A percentile compares a stretch with the other conserved stretches of the same genome.
Evolutionary conservation across 371 early-diverging fungal species (phyloP).

Genomic region (Syncephalastrum sp.): DNA sequence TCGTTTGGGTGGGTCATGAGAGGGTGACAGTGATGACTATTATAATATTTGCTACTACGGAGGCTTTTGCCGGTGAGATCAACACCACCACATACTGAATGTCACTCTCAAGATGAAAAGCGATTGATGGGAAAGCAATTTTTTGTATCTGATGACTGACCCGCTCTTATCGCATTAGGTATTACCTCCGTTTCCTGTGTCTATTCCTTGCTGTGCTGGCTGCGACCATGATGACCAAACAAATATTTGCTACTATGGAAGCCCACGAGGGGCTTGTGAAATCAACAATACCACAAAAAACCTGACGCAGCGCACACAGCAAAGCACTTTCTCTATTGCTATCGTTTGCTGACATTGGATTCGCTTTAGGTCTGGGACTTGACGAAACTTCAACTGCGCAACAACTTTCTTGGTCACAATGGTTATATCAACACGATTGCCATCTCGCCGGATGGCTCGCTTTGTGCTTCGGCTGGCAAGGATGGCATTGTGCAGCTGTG

Average conservation of each 20-base stretch:
- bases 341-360: background rate
- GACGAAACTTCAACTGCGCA: constrained; percentile 94
- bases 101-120: too few relatives aligned
- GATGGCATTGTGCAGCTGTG: constrained; percentile 98
- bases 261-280: constrained; percentile 8
- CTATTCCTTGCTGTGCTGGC: too few relatives aligned
- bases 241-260: constrained; percentile 21
- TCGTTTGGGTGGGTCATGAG: background rate
- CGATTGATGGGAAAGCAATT: too few relatives aligned
- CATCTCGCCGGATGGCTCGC: constrained; percentile 99
- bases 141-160: too few relatives aligned
- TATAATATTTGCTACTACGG: constrained; percentile 16
- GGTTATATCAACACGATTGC: constrained; percentile 97
- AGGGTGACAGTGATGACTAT: constrained; percentile 8
- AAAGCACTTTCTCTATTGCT: background rate
- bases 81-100: constrained; percentile 4
- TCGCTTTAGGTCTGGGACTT: constrained; percentile 88
- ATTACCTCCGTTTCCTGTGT: too few relatives aligned
- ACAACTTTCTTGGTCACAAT: constrained; percentile 98
- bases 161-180: too few relatives aligned
- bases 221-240: background rate
- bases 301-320: constrained; percentile 1
- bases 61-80: constrained; percentile 14
- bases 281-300: constrained; percentile 9
- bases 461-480: constrained; percentile 99